Evolutionary conservation across 306 rosid genomes (phyloP).

Genomic region (Hylodesmum podocarpum): DNA sequence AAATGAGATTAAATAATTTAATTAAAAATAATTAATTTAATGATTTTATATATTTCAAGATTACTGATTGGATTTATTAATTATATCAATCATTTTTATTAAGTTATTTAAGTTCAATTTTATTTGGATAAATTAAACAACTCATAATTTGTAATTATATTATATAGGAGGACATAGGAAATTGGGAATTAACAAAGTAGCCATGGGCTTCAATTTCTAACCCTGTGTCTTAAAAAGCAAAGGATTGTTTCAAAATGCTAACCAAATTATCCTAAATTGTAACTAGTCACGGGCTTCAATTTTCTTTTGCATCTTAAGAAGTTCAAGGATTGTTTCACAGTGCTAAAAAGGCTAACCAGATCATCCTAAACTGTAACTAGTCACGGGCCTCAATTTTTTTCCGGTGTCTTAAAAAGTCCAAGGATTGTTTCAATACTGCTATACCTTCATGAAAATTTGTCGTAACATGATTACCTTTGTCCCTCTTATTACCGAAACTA

Average conservation of each 20-base stretch:
- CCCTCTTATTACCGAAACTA: background rate
- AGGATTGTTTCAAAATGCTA: too few relatives aligned
- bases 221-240: too few relatives aligned
- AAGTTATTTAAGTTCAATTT: too few relatives aligned
- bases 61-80: too few relatives aligned
- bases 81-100: too few relatives aligned
- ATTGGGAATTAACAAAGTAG: slow-evolving; percentile 14
- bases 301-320: background rate
- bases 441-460: background rate
- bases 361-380: background rate
- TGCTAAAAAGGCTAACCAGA: background rate
- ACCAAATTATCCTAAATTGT: background rate
- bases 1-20: too few relatives aligned
- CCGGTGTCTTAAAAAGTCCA: background rate
- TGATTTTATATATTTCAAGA: too few relatives aligned
- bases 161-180: background rate
- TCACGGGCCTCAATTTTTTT: background rate
- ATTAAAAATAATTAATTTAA: too few relatives aligned
- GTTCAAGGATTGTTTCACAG: too few relatives aligned
- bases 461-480: background rate
- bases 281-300: background rate
- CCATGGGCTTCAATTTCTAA: too few relatives aligned
- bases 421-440: background rate
- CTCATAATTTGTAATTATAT: too few relatives aligned
- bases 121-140: too few relatives aligned